Evolutionary conservation across 441 rosid genomes (phyloP).

Genomic region (Viola pubescens): DNA sequence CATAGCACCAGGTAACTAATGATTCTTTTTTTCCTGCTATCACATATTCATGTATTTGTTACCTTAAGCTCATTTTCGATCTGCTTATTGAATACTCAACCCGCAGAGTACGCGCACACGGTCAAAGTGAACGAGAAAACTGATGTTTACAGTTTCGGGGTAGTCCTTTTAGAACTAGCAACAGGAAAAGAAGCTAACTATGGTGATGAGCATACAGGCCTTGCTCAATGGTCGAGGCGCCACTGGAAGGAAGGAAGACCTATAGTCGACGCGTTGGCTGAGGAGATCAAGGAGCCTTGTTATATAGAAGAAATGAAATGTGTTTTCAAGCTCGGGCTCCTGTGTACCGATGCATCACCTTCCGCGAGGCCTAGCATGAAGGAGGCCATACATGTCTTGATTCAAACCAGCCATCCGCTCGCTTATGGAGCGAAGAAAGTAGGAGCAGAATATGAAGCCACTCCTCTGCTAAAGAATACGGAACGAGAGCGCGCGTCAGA

Average conservation of each 20-base stretch:
- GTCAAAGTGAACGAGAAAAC: slow-evolving; percentile 38
- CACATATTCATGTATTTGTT: background rate
- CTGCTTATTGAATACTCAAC: background rate
- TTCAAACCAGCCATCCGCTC: slow-evolving; percentile 1
- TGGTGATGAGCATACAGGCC: slow-evolving; percentile 34
- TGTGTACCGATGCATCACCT: slow-evolving; percentile 35
- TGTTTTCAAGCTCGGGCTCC: slow-evolving; percentile 48
- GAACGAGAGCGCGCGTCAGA: slow-evolving; percentile 9
- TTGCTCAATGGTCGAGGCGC: slow-evolving; percentile 48
- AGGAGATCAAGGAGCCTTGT: slow-evolving; percentile 26
- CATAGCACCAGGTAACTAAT: slow-evolving; percentile 65
- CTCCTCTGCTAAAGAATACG: slow-evolving; percentile 25
- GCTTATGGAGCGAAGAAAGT: slow-evolving; percentile 9
- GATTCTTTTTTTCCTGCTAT: background rate
- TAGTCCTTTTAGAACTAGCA: slow-evolving; percentile 51
- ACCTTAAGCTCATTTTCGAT: background rate
- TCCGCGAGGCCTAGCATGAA: slow-evolving; percentile 46
- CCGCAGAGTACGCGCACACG: slow-evolving; percentile 40
- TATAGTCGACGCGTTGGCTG: slow-evolving; percentile 34
- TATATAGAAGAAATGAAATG: slow-evolving; percentile 35
- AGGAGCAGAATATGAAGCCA: slow-evolving; percentile 12
- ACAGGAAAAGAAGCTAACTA: slow-evolving; percentile 43
- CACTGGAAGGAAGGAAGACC: slow-evolving; percentile 28
- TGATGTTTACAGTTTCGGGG: slow-evolving; percentile 60
- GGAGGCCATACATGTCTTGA: slow-evolving; percentile 29